Evolutionary conservation across 1,284 basidiomycete genomes (phyloP).

Genomic region (Gomphus bonarii): DNA sequence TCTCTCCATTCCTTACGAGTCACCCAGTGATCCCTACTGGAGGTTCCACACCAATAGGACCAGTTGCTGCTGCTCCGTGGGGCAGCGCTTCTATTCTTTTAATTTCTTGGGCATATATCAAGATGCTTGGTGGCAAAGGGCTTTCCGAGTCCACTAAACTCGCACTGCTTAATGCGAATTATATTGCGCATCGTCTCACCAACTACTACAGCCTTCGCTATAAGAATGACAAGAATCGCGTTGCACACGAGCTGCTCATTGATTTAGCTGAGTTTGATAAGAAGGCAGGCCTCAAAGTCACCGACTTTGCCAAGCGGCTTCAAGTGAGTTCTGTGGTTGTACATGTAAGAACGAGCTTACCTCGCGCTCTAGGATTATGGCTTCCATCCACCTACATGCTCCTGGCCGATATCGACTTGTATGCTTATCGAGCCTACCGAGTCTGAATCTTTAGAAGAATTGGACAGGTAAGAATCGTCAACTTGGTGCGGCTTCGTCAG

Average conservation of each 20-base stretch:
- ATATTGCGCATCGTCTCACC: slow-evolving; percentile 84
- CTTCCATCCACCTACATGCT: slow-evolving; percentile 87
- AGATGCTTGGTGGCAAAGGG: slow-evolving; percentile 92
- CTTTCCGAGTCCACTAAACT: slow-evolving; percentile 79
- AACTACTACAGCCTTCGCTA: slow-evolving; percentile 85
- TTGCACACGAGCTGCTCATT: slow-evolving; percentile 93
- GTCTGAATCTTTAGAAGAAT: slow-evolving; percentile 83
- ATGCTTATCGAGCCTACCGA: slow-evolving; percentile 96
- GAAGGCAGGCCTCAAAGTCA: slow-evolving; percentile 79
- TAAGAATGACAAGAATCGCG: slow-evolving; percentile 83
- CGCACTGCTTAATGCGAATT: slow-evolving; percentile 92
- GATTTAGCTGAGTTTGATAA: slow-evolving; percentile 95
- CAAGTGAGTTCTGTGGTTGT: slow-evolving; percentile 41
- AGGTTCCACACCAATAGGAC: slow-evolving; percentile 68
- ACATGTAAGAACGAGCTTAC: not conserved
- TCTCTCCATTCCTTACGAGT: slow-evolving; percentile 91
- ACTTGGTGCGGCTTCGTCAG: not conserved
- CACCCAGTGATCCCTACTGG: slow-evolving; percentile 73
- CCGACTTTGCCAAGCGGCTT: slow-evolving; percentile 92
- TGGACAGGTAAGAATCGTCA: slow-evolving; percentile 51
- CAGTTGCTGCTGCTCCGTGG: slow-evolving; percentile 87
- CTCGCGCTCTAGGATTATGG: slow-evolving; percentile 57
- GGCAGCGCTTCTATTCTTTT: slow-evolving; percentile 93
- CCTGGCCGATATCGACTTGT: slow-evolving; percentile 90
- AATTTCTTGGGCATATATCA: slow-evolving; percentile 97